Evolutionary conservation across 495 filamentous ascomycete species (phyloP).

Genomic region (Astrocystis sublimbata): DNA sequence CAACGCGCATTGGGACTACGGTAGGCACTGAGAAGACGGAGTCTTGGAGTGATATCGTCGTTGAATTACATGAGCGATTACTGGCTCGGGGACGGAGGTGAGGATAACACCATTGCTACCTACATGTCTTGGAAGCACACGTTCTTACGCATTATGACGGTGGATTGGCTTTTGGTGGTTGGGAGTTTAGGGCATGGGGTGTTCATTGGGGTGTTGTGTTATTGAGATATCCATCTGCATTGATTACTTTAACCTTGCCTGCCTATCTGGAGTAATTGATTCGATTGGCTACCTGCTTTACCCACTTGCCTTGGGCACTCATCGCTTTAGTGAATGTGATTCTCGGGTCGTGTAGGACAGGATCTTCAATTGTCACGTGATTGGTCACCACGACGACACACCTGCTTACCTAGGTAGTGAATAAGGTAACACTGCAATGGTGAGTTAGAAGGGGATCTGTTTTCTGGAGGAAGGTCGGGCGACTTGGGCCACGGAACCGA

Average conservation of each 20-base stretch:
- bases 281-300: no score
- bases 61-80: conserved; percentile 58
- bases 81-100: conserved; percentile 56
- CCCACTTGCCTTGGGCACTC: no score
- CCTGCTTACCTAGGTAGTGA: no score
- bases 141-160: conserved; percentile 31
- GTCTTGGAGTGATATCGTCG: conserved; percentile 57
- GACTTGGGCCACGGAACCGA: no score
- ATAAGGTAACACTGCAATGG: no score
- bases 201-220: neutral
- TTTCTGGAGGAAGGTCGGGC: no score
- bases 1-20: conserved; percentile 44
- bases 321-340: no score
- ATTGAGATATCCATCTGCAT: conserved; percentile 11
- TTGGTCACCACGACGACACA: no score
- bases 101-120: neutral
- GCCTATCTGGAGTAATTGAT: neutral
- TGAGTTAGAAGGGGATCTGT: no score
- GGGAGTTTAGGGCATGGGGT: neutral
- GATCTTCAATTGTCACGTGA: no score
- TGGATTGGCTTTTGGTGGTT: neutral
- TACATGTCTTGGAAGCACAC: neutral
- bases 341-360: no score
- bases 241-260: neutral
- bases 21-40: conserved; percentile 37